Base-by-base conservation (phyloP, 352 stramenopile genomes). In the Globisporangium sylvaticum region DNA sequence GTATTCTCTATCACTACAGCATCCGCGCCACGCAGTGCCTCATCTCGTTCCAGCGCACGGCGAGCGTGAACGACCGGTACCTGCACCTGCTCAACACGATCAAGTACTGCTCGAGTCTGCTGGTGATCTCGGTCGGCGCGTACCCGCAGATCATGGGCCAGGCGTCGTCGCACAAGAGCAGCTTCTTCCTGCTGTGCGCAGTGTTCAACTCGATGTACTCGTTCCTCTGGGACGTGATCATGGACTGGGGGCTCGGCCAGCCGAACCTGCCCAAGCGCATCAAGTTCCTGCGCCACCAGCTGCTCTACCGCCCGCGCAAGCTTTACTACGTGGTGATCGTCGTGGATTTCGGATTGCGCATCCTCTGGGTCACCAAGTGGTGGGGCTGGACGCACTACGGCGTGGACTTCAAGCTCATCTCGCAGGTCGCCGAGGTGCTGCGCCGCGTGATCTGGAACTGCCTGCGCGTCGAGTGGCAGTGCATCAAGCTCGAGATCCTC, bases 171-270 rank as follows among this genome's bases (percentile, higher is more conserved):
- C 76, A 90, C 53, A 79, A 82, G 44, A 87, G 79, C 70, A 85
- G 70, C 29, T 79, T 94, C 37, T 96, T 94, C 62, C 62, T 95
- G 39, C 74, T 91, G 1, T 90, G 81, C 58, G 88, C 87, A 0
- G 86, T 91, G 10, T 95, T 96, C 65, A 98, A 97, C 64, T 98
- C 95, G 46, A 75, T 99, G 15, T 99, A 98, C 73, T 98, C 93
- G 66, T 98, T 98, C 75, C 83, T 89, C 8, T 99, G 96, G 96
- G 97, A 99, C 73, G 94, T 99, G 2, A 91, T 97, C 67, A 98
- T 99, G 91, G 95, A 99, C 77, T 99, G 96, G 96, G 94, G 94
- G 9, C 79, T 97, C 9, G 88, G 84, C n/a, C 81, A 94, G 64
- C 87, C 87, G 0, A 75, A 81, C 14, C 63, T 91, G 27, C 80